These are phyloP conservation scores for Eremothecium coryli DNA, from an alignment of 1,139 yeast species.

Conservation along the genomic window DNA sequence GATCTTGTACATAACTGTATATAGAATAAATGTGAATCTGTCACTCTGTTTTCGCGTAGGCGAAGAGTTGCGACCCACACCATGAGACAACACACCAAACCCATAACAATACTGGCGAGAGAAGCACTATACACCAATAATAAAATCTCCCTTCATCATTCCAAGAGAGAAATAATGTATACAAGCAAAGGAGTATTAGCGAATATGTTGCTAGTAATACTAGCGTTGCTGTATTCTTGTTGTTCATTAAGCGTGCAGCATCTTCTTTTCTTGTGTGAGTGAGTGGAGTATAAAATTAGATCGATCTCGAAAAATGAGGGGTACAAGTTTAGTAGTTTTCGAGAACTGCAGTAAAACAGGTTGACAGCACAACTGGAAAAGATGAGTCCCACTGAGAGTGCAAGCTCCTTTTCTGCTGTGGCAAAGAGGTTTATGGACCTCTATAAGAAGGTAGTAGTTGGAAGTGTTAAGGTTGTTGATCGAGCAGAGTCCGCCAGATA, in stretches of 20 bases:
- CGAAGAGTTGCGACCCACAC: slow-evolving; percentile 25
- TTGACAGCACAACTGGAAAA: too few relatives aligned
- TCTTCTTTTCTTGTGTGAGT: too few relatives aligned
- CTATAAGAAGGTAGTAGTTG: background rate
- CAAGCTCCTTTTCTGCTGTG: background rate
- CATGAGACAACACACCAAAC: slow-evolving; percentile 25
- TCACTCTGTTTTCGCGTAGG: slow-evolving; percentile 18
- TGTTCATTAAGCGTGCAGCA: slow-evolving; percentile 8
- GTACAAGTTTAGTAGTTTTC: too few relatives aligned
- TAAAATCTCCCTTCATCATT: slow-evolving; percentile 10
- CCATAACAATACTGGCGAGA: slow-evolving; percentile 23
- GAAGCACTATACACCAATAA: slow-evolving; percentile 20
- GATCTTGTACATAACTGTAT: background rate
- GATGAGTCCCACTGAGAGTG: too few relatives aligned
- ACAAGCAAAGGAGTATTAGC: slow-evolving; percentile 5
- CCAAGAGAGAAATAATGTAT: slow-evolving; percentile 10
- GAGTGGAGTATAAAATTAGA: too few relatives aligned
- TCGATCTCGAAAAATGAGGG: too few relatives aligned
- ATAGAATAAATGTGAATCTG: background rate
- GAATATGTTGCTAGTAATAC: slow-evolving; percentile 11
- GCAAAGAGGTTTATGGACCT: background rate
- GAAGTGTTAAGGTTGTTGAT: background rate
- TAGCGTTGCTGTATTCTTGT: slow-evolving; percentile 11
- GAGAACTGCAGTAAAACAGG: too few relatives aligned
- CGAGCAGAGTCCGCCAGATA: slow-evolving; percentile 3